Conservation (phyloP, 768 basidiomycete species). For the Agrocybe praecox region DNA sequence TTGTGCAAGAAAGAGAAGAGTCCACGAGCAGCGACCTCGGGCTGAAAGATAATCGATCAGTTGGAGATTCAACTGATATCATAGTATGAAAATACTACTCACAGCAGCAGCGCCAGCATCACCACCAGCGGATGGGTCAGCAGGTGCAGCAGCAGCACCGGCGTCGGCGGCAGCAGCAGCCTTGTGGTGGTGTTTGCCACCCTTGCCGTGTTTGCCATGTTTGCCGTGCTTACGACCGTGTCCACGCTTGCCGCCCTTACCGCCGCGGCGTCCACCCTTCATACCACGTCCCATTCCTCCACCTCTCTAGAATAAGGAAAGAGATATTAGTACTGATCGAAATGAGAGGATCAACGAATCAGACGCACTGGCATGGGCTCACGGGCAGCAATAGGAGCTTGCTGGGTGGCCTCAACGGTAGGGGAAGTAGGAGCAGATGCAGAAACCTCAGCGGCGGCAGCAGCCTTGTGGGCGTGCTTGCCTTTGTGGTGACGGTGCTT, state of each 20-base stretch:
- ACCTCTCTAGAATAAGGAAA: background rate
- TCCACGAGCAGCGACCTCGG: background rate
- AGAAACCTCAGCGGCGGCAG: background rate
- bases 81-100: background rate
- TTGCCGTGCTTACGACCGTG: constrained; percentile 1
- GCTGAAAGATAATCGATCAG: background rate
- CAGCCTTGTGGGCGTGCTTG: background rate
- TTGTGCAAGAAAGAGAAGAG: background rate
- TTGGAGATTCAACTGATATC: background rate
- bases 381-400: background rate
- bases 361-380: constrained; percentile 1
- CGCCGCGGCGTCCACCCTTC: background rate
- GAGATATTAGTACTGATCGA: background rate
- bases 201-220: background rate
- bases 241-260: background rate
- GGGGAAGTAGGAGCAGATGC: constrained; percentile 1
- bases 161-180: background rate
- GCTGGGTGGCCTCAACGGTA: background rate
- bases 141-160: background rate
- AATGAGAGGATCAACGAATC: background rate
- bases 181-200: background rate
- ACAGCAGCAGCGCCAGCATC: constrained; percentile 3
- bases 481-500: constrained; percentile 3
- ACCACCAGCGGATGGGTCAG: constrained; percentile 3
- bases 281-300: background rate